Evolutionary conservation across 2,329 filamentous ascomycete species (phyloP).

Genomic region (Colletotrichum spaethianum): DNA sequence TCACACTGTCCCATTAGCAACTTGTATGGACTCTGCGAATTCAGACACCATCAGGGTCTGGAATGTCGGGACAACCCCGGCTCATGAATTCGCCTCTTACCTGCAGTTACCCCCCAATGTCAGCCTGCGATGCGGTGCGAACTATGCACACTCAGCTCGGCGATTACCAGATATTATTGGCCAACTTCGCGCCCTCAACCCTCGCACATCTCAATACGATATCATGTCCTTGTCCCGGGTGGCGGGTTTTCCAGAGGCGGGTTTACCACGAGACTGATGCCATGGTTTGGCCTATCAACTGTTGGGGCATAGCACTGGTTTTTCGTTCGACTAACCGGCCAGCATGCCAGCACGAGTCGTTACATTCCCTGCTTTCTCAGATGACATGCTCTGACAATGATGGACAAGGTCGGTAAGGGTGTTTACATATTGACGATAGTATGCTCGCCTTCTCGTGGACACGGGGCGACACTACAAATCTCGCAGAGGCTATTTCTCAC

Average conservation of each 20-base stretch:
- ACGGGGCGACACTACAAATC: no score
- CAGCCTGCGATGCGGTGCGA: not conserved
- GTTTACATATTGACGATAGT: not conserved
- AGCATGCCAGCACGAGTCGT: not conserved
- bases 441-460: not conserved
- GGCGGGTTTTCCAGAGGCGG: not conserved
- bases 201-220: not conserved
- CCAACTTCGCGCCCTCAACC: not conserved
- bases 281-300: not conserved
- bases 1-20: not conserved
- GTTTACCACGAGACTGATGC: not conserved
- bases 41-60: constrained; percentile 5
- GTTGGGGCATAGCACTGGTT: no score
- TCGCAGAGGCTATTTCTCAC: no score
- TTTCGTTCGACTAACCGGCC: not conserved
- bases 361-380: not conserved
- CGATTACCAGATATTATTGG: not conserved
- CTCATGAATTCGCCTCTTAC: constrained; percentile 11
- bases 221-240: not conserved
- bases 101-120: not conserved
- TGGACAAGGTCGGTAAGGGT: no score
- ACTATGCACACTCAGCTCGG: not conserved
- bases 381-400: not conserved
- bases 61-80: constrained; percentile 23
- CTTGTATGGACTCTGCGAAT: not conserved